Conservation (phyloP, 1,284 basidiomycete genomes). For the Cutaneotrichosporon cavernicola region DNA sequence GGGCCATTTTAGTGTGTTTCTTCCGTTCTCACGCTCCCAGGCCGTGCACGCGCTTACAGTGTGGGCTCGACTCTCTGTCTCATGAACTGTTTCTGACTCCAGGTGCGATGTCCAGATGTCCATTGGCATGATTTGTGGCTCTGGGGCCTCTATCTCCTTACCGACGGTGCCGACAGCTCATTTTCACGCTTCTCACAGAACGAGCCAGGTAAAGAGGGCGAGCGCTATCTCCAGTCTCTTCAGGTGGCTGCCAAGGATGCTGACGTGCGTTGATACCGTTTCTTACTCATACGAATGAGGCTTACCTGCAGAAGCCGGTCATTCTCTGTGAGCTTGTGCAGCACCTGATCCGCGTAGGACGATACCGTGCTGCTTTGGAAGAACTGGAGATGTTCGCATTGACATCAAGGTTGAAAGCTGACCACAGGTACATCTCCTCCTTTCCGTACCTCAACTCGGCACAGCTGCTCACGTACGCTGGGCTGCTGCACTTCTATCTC, state of each 20-base stretch:
- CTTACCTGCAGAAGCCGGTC: constrained; percentile 61
- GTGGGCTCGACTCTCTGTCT: neutral
- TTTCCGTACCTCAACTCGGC: constrained; percentile 80
- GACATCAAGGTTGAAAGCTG: neutral
- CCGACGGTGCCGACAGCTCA: constrained; percentile 12
- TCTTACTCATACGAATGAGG: neutral
- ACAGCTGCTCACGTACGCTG: constrained; percentile 75
- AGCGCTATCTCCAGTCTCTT: constrained; percentile 37
- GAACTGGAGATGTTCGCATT: constrained; percentile 73
- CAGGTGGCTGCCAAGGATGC: constrained; percentile 33
- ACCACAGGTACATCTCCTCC: constrained; percentile 70
- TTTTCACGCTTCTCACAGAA: constrained; percentile 12
- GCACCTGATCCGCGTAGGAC: constrained; percentile 61
- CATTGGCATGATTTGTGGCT: constrained; percentile 74
- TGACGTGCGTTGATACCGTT: constrained; percentile 26
- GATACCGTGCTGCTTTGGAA: constrained; percentile 69
- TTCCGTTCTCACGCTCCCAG: neutral
- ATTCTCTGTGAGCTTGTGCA: constrained; percentile 74
- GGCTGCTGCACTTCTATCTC: constrained; percentile 63
- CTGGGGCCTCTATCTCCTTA: constrained; percentile 59
- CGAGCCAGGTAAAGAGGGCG: constrained; percentile 18
- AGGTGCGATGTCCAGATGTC: constrained; percentile 73
- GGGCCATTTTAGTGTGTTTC: constrained; percentile 65
- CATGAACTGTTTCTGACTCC: constrained; percentile 4
- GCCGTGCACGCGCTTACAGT: neutral